Base-by-base conservation (phyloP, 1,284 basidiomycete genomes). In the Cryptococcus sp. region DNA sequence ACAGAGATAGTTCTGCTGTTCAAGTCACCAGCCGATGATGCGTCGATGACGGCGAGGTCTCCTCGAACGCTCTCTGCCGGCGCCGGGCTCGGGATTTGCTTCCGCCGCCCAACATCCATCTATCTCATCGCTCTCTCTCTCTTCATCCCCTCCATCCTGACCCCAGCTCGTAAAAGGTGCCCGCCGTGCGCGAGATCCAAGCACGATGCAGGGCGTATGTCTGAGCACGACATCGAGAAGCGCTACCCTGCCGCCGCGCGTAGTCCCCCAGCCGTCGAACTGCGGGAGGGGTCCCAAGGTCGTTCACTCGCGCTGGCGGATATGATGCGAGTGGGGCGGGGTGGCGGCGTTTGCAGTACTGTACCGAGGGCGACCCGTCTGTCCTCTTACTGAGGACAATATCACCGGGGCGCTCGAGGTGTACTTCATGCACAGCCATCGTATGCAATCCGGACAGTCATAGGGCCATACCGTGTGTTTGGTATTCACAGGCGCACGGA, bases 151-250 rank as follows among this genome's bases (percentile, higher is more conserved):
- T 50, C 35, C 18, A 35, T 51, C 21, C 16, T n/a, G 21, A 50
- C 23, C 37, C 47, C 42, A n/a, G 56, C 59, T 61, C 55, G 50
- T 51, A 50, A 49, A 57, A 57, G 59, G 59, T 61, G 56, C 59
- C 59, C 53, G 24, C 24, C 46, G 59, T 50, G 50, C 50, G 28
- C 36, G 15, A 61, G 53, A 57, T 57, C 50, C 12, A 50, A 46
- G 50, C 39, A 51, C 59, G 49, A 4, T 35, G 45, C 9, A 48
- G 53, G 59, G 59, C 56, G 59, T 61, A 61, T 61, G 42, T 47
- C 45, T 33, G 59, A 61, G 59, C 59, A 50, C 20, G 20, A 49
- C 36, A 50, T 20, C 33, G 21, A 35, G 9, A 9, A 33, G 28
- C 28, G 28, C 28, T 9, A 48, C 33, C 23, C 21, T 24, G 18